phyloP scores from a whole-genome alignment of 2,329 filamentous ascomycete species.

The Colletotrichum spaethianum region DNA sequence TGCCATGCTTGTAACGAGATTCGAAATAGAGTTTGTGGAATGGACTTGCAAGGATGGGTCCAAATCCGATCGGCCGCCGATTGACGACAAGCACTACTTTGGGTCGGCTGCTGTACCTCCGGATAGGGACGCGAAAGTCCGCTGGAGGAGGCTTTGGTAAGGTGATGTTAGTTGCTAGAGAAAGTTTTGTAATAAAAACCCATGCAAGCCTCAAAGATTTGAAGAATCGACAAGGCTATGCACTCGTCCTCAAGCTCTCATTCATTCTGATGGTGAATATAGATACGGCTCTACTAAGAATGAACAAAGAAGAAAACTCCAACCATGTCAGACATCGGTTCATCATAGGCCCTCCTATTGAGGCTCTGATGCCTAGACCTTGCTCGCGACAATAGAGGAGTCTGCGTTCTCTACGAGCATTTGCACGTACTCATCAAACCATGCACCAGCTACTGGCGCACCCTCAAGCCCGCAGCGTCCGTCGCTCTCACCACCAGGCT shows the following conservation, averaged over 20 bases:
- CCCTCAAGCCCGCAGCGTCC: conserved; percentile 55
- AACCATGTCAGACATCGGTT: background rate
- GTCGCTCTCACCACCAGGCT: conserved; percentile 61
- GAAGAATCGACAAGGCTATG: background rate
- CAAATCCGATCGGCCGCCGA: conserved; percentile 18
- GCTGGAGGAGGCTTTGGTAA: conserved; percentile 34
- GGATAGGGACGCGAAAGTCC: conserved; percentile 33
- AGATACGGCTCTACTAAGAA: background rate
- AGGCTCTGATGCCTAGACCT: background rate
- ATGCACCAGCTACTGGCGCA: conserved; percentile 56
- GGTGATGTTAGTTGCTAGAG: background rate
- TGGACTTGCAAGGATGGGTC: conserved; percentile 32
- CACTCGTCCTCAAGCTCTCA: background rate
- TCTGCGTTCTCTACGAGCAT: conserved; percentile 58
- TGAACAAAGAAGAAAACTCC: background rate
- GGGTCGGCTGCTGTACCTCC: conserved; percentile 37
- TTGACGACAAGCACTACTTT: conserved; percentile 33
- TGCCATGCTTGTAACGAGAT: conserved; percentile 48
- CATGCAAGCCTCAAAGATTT: background rate
- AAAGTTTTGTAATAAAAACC: background rate
- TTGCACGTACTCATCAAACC: conserved; percentile 59
- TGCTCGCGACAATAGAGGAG: conserved; percentile 31
- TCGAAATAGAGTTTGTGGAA: conserved; percentile 50
- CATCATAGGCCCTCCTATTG: background rate
- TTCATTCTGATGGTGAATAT: background rate